A percentile compares a stretch with the other conserved stretches of the same genome.
Conservation (phyloP, 257 asterid species). For the Nicotiana obtusifolia region DNA sequence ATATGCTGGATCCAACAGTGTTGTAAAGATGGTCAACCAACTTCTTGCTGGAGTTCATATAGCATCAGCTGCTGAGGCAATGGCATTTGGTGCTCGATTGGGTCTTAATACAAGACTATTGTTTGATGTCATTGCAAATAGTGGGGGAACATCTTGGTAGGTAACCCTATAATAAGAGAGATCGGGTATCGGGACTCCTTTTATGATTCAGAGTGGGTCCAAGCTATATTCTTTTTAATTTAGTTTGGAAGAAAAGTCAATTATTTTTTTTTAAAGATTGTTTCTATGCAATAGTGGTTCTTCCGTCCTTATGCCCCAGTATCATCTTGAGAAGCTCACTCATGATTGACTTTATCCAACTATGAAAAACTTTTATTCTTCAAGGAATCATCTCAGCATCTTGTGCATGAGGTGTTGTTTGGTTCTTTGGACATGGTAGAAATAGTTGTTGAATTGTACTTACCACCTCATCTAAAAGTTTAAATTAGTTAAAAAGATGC, state of each 20-base stretch:
- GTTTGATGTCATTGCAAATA: constrained; percentile 65
- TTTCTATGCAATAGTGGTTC: not conserved
- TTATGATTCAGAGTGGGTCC: not conserved
- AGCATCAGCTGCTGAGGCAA: constrained; percentile 97
- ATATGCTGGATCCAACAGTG: constrained; percentile 34
- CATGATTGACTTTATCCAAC: not conserved
- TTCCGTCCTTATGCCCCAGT: not conserved
- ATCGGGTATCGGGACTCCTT: not conserved
- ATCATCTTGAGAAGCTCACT: not conserved
- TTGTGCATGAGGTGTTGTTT: not conserved
- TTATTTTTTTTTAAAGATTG: too few species aligned
- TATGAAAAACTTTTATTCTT: not conserved
- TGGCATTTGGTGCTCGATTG: constrained; percentile 88
- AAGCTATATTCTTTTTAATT: not conserved
- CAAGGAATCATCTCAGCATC: not conserved
- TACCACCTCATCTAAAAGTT: not conserved
- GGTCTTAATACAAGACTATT: constrained; percentile 73
- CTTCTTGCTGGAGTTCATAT: constrained; percentile 99
- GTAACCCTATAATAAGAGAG: constrained; percentile 6
- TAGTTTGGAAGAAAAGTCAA: not conserved
- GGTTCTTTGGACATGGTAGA: not conserved
- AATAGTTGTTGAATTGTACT: not conserved
- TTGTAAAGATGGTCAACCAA: constrained; percentile 95
- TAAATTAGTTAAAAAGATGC: not conserved
- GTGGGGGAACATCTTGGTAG: constrained; percentile 93